Conservation (phyloP, 1,284 basidiomycete genomes). For the Trametes polyzona region DNA sequence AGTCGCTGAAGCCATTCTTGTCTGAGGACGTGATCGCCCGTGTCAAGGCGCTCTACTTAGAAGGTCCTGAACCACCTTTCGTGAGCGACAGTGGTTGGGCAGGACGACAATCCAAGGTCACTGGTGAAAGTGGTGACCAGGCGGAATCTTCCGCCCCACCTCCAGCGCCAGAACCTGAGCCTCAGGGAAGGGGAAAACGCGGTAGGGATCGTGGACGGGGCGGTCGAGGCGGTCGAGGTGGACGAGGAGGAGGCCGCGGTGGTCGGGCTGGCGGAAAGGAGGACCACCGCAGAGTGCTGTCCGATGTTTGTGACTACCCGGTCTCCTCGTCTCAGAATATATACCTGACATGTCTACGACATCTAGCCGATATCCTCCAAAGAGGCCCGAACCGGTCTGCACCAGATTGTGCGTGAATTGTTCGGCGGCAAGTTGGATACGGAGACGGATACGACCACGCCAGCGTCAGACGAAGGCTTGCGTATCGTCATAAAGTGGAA, state of each 20-base stretch:
- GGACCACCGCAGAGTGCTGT: slow-evolving; percentile 76
- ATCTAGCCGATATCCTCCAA: slow-evolving; percentile 82
- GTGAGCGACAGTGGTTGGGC: slow-evolving; percentile 72
- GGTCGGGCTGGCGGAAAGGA: slow-evolving; percentile 49
- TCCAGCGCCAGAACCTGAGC: slow-evolving; percentile 33
- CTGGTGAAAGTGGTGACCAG: slow-evolving; percentile 34
- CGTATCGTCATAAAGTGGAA: slow-evolving; percentile 79
- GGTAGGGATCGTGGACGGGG: slow-evolving; percentile 50
- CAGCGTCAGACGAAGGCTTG: slow-evolving; percentile 63
- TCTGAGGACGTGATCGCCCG: slow-evolving; percentile 62
- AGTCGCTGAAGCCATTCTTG: slow-evolving; percentile 62
- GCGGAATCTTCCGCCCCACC: slow-evolving; percentile 19
- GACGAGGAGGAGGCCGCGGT: slow-evolving; percentile 44
- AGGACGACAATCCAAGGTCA: slow-evolving; percentile 44
- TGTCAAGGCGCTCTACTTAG: slow-evolving; percentile 73
- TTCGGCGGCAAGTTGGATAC: slow-evolving; percentile 87
- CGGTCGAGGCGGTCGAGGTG: slow-evolving; percentile 50
- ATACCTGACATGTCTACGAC: slow-evolving; percentile 21
- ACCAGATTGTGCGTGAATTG: slow-evolving; percentile 79
- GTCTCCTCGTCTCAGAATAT: slow-evolving; percentile 12
- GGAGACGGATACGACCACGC: slow-evolving; percentile 64
- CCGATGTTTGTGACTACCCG: slow-evolving; percentile 62
- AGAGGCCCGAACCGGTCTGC: slow-evolving; percentile 79
- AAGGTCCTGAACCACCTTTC: slow-evolving; percentile 74
- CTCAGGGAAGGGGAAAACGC: slow-evolving; percentile 40